Evolutionary conservation across 2,329 filamentous ascomycete genomes (phyloP), one percentile per base, ranked within the genome.

Genomic region (Fusarium temperatum): DNA sequence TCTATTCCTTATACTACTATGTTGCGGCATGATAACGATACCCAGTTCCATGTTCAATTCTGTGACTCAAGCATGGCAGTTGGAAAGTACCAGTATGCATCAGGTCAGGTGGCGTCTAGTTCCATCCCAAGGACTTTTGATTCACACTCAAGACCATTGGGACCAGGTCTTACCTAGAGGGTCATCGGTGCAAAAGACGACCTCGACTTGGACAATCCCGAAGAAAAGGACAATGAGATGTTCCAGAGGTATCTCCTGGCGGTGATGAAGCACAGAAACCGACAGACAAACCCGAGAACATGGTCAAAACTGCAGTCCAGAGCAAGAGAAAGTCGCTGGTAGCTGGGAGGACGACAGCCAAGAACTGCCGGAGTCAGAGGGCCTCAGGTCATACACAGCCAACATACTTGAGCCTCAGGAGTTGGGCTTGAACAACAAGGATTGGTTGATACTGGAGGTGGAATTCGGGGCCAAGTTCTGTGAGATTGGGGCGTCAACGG

Each of bases 1-100:
- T 90, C 92, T 3, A 89, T 96, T 30, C 93, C 93, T 0, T 89
- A 92, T 78, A 85, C 95, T 9, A 86, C 87, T 10, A 82, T 94
- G 17, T 88, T 88, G 74, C 88, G 89, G 0, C 83, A 90, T 32
- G 88, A 92, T 60, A 84, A 86, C 6, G 57, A 64, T 70, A 81
- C 68, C 14, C 79, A 81, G 18, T 88, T 90, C 68, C 94, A 94
- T 73, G 90, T 90, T 0, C 93, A 93, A 77, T 82, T 95, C 2
- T 90, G 92, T 68, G 92, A 95, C 80, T 96, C 85, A 93, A 90
- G 80, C 91, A 95, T 75, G 93, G 92, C 8, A 89, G 92, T 77
- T 80, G 91, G 28, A 79, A 85, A 3, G 87, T 89, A 0, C 82
- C 95, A 6, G 87, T 89, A 18, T 82, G 81, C 6, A 90, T 96